Evolutionary conservation across 352 stramenopile species (phyloP), one percentile per base, ranked within the genome.

Genomic region (Thraustotheca clavata): DNA sequence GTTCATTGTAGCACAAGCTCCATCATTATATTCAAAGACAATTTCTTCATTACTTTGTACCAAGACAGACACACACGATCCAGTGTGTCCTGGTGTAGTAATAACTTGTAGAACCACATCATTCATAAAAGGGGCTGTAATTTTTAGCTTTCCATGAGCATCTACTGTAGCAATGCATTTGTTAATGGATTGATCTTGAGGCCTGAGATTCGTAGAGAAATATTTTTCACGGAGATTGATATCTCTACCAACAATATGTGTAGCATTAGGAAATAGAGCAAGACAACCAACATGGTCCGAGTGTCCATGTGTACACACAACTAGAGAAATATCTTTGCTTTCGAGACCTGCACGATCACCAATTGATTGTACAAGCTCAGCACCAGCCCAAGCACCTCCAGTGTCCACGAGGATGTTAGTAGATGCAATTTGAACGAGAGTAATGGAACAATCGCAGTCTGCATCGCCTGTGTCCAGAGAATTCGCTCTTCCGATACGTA

Each of bases 321-420:
- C 57, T 32, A 54, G 57, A 11, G 38, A 41, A 26, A 65, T 65
- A 20, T 65, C 57, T 7, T 24, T 22, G 6, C 29, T 26, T 4
- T 26, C 3, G 6, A 65, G 8, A 11, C 7, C 38, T 9, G 33
- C 22, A 11, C 43, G 43, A 3, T 12, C n/a, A 14, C 14, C 57
- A n/a, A 65, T 33, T 1, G 36, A 54, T 16, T 36, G 27, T 2
- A 38, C 18, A 4, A 65, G 57, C 7, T 54, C 38, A 18, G 57
- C 2, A 9, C 36, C 35, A n/a, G 38, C 38, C 57, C 57, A 65
- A 14, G 57, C 57, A 9, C 57, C 57, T 8, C 57, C 36, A 7
- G 57, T 65, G 24, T 65, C 57, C 20, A 54, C 46, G 38, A 65
- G 57, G 5, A 65, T 41, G 26, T 65, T 52, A 31, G 34, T 36